Percentiles rank a stretch among this genome's conserved stretches.
phyloP scores from a whole-genome alignment of 1,139 yeast species.

The Pichia sorboxylosa region DNA sequence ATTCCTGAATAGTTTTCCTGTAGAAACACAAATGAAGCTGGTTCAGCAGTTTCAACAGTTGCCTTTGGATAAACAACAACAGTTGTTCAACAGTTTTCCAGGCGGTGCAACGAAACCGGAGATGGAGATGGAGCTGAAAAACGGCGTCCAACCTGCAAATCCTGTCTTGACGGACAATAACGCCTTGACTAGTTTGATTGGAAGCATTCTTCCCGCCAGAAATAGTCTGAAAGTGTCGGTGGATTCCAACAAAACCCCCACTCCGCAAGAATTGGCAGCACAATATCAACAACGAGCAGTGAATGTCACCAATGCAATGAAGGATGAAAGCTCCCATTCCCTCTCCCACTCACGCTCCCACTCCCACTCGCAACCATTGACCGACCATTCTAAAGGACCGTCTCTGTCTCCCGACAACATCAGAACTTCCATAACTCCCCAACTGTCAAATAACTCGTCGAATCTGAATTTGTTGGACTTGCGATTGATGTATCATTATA shows the following conservation, averaged over 20 bases:
- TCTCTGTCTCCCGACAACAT: conserved; percentile 23
- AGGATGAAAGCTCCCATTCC: conserved; percentile 1
- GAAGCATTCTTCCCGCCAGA: conserved; percentile 16
- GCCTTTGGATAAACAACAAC: conserved; percentile 15
- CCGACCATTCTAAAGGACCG: conserved; percentile 13
- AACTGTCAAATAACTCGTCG: conserved; percentile 11
- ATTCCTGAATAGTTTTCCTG: conserved; percentile 11
- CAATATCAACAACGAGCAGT: conserved; percentile 17
- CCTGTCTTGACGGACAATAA: no score
- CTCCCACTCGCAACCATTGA: no score
- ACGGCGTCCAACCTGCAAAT: no score
- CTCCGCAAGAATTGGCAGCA: conserved; percentile 16
- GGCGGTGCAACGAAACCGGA: conserved; percentile 1
- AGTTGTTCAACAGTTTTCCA: conserved; percentile 13
- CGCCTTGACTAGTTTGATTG: conserved; percentile 16
- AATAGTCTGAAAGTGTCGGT: conserved; percentile 2
- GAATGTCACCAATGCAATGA: no score
- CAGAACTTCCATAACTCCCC: conserved; percentile 18
- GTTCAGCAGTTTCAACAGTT: conserved; percentile 11
- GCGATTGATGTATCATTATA: conserved; percentile 76
- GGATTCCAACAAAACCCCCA: conserved; percentile 8
- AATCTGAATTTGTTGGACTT: conserved; percentile 63
- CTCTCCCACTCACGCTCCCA: no score
- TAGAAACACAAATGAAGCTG: conserved; percentile 10
- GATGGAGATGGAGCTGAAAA: no score